These are phyloP conservation scores for Ogataea methylovora DNA, from an alignment of 805 yeast genomes.

Conservation along the genomic window DNA sequence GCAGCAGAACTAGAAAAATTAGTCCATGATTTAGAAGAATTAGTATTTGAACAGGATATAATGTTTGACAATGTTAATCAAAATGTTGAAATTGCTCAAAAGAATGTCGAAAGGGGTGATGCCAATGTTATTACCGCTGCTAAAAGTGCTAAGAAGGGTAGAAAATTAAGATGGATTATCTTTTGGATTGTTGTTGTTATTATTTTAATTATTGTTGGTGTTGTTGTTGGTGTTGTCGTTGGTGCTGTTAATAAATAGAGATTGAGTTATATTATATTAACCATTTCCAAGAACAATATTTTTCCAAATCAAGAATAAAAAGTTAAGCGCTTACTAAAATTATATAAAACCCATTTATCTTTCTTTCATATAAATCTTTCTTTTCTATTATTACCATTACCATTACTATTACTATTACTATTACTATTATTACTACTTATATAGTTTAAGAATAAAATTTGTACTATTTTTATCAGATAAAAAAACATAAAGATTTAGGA, in stretches of 20 bases:
- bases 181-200: conserved; percentile 54
- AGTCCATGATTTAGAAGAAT: conserved; percentile 92
- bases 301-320: too few species aligned
- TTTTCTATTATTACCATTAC: not conserved
- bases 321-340: too few species aligned
- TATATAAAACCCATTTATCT: too few species aligned
- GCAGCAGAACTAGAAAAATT: conserved; percentile 93
- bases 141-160: conserved; percentile 77
- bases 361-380: not conserved
- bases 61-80: conserved; percentile 77
- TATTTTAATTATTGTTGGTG: conserved; percentile 57
- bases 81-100: conserved; percentile 76
- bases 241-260: conserved; percentile 13
- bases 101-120: conserved; percentile 87
- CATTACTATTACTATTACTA: not conserved
- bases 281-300: too few species aligned
- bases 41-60: conserved; percentile 93
- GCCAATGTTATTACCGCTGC: conserved; percentile 92
- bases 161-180: conserved; percentile 89
- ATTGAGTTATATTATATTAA: not conserved
- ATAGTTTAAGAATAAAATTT: not conserved
- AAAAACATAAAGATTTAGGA: conserved; percentile 10
- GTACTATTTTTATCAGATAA: not conserved
- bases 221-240: conserved; percentile 54
- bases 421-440: not conserved